Conservation (phyloP, 352 stramenopile genomes). For the Phytophthora pluvialis region DNA sequence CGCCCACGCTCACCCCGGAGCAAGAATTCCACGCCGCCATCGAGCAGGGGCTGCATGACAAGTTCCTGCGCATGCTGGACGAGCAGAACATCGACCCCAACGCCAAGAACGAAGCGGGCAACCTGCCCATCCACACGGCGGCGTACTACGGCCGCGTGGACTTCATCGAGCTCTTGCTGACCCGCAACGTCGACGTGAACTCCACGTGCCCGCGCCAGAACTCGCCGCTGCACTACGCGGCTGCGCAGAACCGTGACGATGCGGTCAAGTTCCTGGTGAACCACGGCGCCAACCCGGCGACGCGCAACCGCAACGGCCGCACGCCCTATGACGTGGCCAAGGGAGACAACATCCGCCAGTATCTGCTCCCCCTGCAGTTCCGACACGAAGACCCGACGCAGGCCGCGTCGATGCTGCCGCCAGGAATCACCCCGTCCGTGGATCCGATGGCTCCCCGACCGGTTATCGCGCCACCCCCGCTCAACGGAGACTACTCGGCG, state of each 20-base stretch:
- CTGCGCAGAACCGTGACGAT: constrained; percentile 78
- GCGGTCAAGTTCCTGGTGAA: constrained; percentile 78
- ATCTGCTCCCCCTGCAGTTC: constrained; percentile 87
- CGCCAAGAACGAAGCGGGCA: constrained; percentile 73
- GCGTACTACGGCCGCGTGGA: constrained; percentile 80
- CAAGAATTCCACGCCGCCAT: constrained; percentile 86
- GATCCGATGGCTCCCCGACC: constrained; percentile 68
- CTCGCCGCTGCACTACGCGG: constrained; percentile 82
- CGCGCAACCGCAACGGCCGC: constrained; percentile 79
- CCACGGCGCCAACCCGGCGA: constrained; percentile 74
- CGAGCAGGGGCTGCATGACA: constrained; percentile 73
- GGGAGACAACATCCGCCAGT: constrained; percentile 87
- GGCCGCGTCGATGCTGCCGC: constrained; percentile 63
- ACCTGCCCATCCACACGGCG: constrained; percentile 86
- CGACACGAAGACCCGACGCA: constrained; percentile 81
- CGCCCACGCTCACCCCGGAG: constrained; percentile 86
- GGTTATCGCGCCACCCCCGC: constrained; percentile 69
- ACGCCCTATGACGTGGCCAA: constrained; percentile 88
- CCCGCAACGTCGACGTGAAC: constrained; percentile 76
- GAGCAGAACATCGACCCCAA: constrained; percentile 73
- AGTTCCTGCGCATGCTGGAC: constrained; percentile 77
- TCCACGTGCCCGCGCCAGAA: constrained; percentile 70
- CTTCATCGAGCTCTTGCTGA: constrained; percentile 79
- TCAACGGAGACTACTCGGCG: constrained; percentile 58
- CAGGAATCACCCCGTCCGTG: constrained; percentile 78